Evolutionary conservation across 768 basidiomycete genomes (phyloP), one percentile per base, ranked within the genome.

Genomic region (Suillus tomentosus): DNA sequence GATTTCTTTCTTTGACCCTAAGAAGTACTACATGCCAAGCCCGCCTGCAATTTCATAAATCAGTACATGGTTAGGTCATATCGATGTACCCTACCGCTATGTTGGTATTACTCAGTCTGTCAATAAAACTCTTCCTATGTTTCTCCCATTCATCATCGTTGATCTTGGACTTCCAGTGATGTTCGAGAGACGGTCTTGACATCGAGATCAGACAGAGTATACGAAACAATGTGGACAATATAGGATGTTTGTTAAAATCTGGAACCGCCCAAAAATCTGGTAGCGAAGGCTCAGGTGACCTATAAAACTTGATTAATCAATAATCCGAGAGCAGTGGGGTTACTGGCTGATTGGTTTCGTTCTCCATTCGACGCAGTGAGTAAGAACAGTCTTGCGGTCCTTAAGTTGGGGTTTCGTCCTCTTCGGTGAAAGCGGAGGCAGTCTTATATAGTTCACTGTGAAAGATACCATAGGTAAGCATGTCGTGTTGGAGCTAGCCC

Each of bases 121-220:
- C 39, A 8, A 24, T 3, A 24, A 50, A 47, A 7, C 5, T 17
- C n/a, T 15, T 61, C 58, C 11, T 60, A 19, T 63, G 57, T 50
- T 36, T 43, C 0, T 63, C 43, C 62, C 62, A 60, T 34, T 37
- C 22, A 2, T 39, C 34, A 13, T 61, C 27, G 22, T 27, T 8
- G 3, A n/a, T 10, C 34, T 50, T 47, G 11, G 62, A 63, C 53
- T 6, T 10, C 62, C 62, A 60, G 13, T 47, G 57, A 24, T 60
- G 5, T 6, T 63, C 19, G 11, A 63, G 62, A n/a, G 45, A 47
- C 13, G 57, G 37, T 40, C 62, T 63, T 40, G 57, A 6, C 3
- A 63, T 31, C 8, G 62, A 63, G 13, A 63, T 22, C 34, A 63
- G 6, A 39, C 45, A 63, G 56, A 63, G 45, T 37, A 2, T 1